A percentile compares a stretch with the other conserved stretches of the same genome.
phyloP scores from a whole-genome alignment of 2,329 filamentous ascomycete genomes.

The Harringtonia aguacate region DNA sequence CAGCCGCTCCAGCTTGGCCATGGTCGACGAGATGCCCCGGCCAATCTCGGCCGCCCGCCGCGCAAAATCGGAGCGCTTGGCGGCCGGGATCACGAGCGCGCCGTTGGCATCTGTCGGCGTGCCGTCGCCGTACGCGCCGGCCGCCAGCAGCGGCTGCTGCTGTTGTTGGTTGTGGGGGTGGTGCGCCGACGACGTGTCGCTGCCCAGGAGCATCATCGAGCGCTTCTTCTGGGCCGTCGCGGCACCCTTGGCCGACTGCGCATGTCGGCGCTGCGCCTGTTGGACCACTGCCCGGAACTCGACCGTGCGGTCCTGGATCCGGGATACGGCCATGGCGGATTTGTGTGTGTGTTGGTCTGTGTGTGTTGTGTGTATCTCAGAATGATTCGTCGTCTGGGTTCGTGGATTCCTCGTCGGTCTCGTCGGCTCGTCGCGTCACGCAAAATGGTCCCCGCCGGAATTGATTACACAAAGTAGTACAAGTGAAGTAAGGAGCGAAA shows the following conservation, averaged over 20 bases:
- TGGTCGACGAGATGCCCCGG: constrained; percentile 80
- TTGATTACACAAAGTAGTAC: background rate
- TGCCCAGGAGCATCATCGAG: constrained; percentile 5
- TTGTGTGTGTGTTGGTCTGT: too few species aligned
- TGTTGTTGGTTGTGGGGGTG: constrained; percentile 6
- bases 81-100: constrained; percentile 42
- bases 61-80: constrained; percentile 68
- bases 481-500: background rate
- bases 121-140: constrained; percentile 31
- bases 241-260: constrained; percentile 48
- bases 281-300: constrained; percentile 90
- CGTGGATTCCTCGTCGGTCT: background rate
- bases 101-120: constrained; percentile 56
- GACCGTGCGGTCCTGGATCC: constrained; percentile 91
- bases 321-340: constrained; percentile 49
- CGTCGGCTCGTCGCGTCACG: background rate
- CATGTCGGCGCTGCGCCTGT: constrained; percentile 73
- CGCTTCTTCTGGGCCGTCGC: constrained; percentile 56
- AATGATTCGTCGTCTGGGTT: too few species aligned
- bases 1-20: constrained; percentile 89
- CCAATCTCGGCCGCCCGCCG: constrained; percentile 86
- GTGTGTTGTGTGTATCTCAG: too few species aligned
- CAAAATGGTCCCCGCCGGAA: background rate
- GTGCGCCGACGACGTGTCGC: background rate
- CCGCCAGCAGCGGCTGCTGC: constrained; percentile 56